These are phyloP conservation scores for Pelagophyceae sp. DNA, from an alignment of 352 stramenopile genomes.

Conservation along the genomic window DNA sequence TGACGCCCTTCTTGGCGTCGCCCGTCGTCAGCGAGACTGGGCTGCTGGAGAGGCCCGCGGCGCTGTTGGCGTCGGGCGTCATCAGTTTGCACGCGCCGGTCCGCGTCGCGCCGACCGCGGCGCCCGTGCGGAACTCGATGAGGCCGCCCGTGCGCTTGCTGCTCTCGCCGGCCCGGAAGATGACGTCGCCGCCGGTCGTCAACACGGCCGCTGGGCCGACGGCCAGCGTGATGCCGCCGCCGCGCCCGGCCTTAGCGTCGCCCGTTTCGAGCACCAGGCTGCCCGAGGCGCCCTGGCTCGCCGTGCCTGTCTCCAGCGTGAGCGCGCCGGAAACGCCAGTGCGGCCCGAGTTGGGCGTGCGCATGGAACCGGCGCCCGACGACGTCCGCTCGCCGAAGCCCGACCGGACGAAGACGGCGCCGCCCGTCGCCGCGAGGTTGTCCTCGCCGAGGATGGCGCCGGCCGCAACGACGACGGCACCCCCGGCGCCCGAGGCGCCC, in stretches of 20 bases:
- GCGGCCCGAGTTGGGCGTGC: neutral
- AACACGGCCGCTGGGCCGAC: constrained; percentile 49
- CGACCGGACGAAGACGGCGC: neutral
- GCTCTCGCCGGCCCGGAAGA: constrained; percentile 30
- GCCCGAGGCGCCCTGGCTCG: constrained; percentile 58
- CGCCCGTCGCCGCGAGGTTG: neutral
- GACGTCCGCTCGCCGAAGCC: neutral
- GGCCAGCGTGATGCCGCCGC: constrained; percentile 60
- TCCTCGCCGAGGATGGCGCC: constrained; percentile 19
- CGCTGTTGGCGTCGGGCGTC: too few species aligned
- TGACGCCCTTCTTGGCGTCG: too few species aligned
- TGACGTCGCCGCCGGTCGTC: constrained; percentile 8
- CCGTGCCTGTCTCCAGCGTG: constrained; percentile 56
- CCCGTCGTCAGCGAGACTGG: too few species aligned
- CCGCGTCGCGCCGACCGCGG: too few species aligned
- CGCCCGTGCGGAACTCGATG: too few species aligned
- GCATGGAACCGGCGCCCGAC: neutral
- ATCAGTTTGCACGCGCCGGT: too few species aligned
- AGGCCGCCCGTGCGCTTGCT: constrained; percentile 35
- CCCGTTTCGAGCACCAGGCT: constrained; percentile 64
- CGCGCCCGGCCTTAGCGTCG: constrained; percentile 51
- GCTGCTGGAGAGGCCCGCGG: too few species aligned
- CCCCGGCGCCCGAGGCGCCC: neutral
- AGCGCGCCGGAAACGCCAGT: constrained; percentile 64
- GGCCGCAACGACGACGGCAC: neutral